Base-by-base conservation (phyloP, 208 protist species). In the Acanthamoeba sp. region DNA sequence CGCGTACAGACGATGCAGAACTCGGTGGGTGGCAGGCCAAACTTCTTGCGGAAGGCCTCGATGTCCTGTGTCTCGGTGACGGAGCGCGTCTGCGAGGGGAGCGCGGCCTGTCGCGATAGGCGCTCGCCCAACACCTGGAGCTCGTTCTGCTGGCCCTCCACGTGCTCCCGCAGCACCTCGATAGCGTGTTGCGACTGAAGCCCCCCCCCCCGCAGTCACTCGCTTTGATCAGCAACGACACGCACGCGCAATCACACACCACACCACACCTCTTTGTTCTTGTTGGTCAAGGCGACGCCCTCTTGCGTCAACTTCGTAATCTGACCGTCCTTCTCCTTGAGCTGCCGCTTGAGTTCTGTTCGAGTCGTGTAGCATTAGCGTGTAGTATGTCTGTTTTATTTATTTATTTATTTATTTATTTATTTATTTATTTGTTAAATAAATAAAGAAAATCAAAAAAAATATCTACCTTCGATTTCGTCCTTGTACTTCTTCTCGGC, bases 21-120 rank as follows among this genome's bases (percentile, higher is more conserved):
- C 34, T 78, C 69, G 18, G 69, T 45, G 32, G 2, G 10, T 0
- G 69, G 69, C 14, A 78, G 36, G 18, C 27, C 38, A 16, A 78
- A 78, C 32, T 42, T 36, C 69, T 78, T 78, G 69, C 69, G 38
- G 69, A 78, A 78, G 69, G 22, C 69, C 36, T 78, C 69, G 69
- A 78, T 78, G 69, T 78, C 69, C 10, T 78, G 69, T 2, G n/a
- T 45, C 38, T 78, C 69, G 14, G 69, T 78, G 38, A 78, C 69
- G 29, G 69, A 78, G 10, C 69, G 69, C 36, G 69, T 78, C 69
- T 78, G 69, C 3, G 69, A 38, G 29, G 69, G 69, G 24, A 78
- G 69, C 38, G 69, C 1, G 5, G 2, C 34, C 10, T 45, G 69
- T 22, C 69, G 69, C 22, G 69, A 36, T 1, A 78, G 14, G 34